phyloP scores from a whole-genome alignment of 2,329 filamentous ascomycete genomes.

The Ascochyta pisi region DNA sequence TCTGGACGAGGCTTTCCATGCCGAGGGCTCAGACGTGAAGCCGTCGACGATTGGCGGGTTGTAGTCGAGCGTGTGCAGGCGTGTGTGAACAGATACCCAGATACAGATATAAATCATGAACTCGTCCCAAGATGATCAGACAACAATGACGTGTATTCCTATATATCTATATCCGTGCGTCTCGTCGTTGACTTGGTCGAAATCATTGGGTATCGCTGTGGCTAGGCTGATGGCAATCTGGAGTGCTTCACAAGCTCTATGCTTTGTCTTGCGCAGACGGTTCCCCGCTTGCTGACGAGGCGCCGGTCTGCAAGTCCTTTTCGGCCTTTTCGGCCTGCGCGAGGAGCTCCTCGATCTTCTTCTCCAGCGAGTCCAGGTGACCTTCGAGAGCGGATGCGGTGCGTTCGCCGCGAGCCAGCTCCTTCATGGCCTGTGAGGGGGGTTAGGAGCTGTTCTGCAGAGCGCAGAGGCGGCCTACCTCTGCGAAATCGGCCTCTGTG shows the following conservation, averaged over 20 bases:
- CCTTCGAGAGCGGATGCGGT: slow-evolving; percentile 63
- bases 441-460: slow-evolving; percentile 18
- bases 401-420: slow-evolving; percentile 61
- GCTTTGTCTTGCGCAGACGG: background rate
- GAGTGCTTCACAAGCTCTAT: slow-evolving; percentile 9
- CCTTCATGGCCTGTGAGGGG: slow-evolving; percentile 56
- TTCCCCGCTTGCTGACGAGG: background rate
- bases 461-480: slow-evolving; percentile 27
- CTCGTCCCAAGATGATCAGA: no score
- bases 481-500: slow-evolving; percentile 45
- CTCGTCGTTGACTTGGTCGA: slow-evolving; percentile 1
- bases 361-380: slow-evolving; percentile 61
- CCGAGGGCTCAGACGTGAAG: slow-evolving; percentile 29
- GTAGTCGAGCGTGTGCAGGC: slow-evolving; percentile 18
- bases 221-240: background rate
- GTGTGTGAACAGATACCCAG: slow-evolving; percentile 9
- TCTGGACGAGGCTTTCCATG: slow-evolving; percentile 54
- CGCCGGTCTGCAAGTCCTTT: slow-evolving; percentile 29
- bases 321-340: slow-evolving; percentile 56
- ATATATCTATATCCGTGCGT: background rate
- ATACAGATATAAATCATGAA: slow-evolving; percentile 3
- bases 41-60: slow-evolving; percentile 44
- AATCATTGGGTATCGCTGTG: slow-evolving; percentile 4
- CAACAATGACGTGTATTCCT: background rate
- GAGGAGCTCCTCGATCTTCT: slow-evolving; percentile 61